Evolutionary conservation across 805 yeast species (phyloP).

Genomic region (Sugiyamaella boreocaroliniensis): DNA sequence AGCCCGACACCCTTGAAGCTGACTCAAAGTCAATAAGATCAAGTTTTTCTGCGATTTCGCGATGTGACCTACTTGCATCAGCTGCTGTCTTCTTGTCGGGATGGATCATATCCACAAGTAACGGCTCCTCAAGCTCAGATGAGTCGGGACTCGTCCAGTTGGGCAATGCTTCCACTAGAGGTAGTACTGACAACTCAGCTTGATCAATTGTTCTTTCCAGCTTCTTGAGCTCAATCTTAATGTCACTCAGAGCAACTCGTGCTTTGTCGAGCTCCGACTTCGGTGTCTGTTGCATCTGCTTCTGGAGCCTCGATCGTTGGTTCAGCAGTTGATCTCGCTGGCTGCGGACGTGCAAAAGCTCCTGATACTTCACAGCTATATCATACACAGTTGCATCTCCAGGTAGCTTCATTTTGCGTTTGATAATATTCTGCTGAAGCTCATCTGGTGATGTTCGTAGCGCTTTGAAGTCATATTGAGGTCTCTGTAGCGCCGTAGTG

Average conservation of each 20-base stretch:
- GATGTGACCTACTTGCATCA: constrained; percentile 42
- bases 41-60: constrained; percentile 59
- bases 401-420: constrained; percentile 20
- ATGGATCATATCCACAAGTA: constrained; percentile 20
- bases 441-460: constrained; percentile 10
- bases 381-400: constrained; percentile 17
- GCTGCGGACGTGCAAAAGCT: constrained; percentile 13
- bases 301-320: constrained; percentile 17
- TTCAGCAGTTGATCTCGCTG: constrained; percentile 13
- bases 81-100: constrained; percentile 9
- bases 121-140: constrained; percentile 15
- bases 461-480: constrained; percentile 17
- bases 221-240: constrained; percentile 19
- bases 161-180: constrained; percentile 28
- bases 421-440: constrained; percentile 21
- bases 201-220: constrained; percentile 13
- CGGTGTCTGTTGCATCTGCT: constrained; percentile 11
- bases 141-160: constrained; percentile 25
- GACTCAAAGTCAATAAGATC: constrained; percentile 60
- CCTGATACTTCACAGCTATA: constrained; percentile 21
- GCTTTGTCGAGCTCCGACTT: neutral
- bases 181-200: constrained; percentile 10
- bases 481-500: constrained; percentile 15
- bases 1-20: constrained; percentile 61
- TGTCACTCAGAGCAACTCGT: constrained; percentile 1